Percentiles rank a stretch among this genome's conserved stretches.
Evolutionary conservation across 2,329 filamentous ascomycete genomes (phyloP).

Genomic region (Macrophomina pseudophaseolina): DNA sequence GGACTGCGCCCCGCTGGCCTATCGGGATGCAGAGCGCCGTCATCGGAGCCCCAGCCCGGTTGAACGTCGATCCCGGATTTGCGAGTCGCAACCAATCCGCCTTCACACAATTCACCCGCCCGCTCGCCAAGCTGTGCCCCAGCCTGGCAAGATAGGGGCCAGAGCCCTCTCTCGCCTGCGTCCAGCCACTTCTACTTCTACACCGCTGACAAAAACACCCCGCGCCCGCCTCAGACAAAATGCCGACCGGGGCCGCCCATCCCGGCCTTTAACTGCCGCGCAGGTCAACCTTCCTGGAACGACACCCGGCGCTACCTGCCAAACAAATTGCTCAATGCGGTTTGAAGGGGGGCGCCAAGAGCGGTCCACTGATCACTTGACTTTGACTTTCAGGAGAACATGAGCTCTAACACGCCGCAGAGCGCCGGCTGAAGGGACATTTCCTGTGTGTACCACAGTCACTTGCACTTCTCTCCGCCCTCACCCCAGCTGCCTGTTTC

Average conservation of each 20-base stretch:
- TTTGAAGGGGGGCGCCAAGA: background rate
- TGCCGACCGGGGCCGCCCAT: background rate
- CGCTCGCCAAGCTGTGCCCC: background rate
- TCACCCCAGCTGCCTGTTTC: background rate
- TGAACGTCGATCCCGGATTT: slow-evolving; percentile 1
- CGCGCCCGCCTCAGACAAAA: background rate
- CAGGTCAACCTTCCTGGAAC: slow-evolving; percentile 5
- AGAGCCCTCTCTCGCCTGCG: background rate
- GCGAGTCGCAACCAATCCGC: background rate
- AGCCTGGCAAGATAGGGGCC: background rate
- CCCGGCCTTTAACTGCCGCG: background rate
- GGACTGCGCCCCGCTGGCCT: background rate
- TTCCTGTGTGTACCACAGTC: background rate
- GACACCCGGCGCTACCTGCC: background rate
- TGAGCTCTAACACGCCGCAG: too few relatives aligned
- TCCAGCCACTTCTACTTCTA: too few relatives aligned
- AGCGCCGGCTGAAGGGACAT: background rate
- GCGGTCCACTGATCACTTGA: background rate
- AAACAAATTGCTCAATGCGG: background rate
- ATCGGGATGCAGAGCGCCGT: background rate
- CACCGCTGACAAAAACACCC: background rate
- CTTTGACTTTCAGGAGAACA: background rate
- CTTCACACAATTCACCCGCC: background rate
- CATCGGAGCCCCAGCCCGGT: background rate
- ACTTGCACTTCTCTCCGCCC: background rate